phyloP scores from a whole-genome alignment of 73 alveolate species.

The Blepharisma japonicum region DNA sequence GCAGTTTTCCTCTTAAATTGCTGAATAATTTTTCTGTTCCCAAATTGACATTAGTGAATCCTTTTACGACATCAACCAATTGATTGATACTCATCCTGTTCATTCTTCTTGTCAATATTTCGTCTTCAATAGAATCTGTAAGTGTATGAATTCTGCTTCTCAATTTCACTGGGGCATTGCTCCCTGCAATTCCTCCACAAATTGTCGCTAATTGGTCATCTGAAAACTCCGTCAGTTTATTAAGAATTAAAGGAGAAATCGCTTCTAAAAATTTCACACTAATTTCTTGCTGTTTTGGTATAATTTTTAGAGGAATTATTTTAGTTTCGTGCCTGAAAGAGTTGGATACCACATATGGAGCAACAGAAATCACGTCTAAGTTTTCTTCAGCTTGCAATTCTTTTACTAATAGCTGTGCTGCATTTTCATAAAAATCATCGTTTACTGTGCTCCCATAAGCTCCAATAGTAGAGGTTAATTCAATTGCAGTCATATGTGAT shows the following conservation, averaged over 20 bases:
- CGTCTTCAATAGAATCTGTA: constrained; percentile 2
- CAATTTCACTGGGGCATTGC: no score
- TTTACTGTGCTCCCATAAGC: neutral
- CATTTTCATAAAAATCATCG: neutral
- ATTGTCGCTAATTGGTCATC: constrained; percentile 25
- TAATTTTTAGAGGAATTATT: neutral
- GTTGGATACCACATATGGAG: neutral
- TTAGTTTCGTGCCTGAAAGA: neutral
- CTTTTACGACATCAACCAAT: neutral
- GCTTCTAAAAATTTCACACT: neutral
- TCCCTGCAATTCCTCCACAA: constrained; percentile 5
- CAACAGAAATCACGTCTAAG: neutral
- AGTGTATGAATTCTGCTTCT: neutral
- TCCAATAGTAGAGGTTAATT: neutral
- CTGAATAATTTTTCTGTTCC: neutral
- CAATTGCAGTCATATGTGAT: constrained; percentile 17
- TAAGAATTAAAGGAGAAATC: neutral
- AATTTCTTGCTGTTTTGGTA: neutral
- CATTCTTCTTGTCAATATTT: constrained; percentile 19
- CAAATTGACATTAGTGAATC: neutral
- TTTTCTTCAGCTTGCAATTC: neutral
- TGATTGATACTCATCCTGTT: neutral
- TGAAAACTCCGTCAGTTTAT: neutral
- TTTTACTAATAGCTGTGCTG: neutral
- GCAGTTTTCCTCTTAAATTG: neutral